Conservation (phyloP, 2,329 filamentous ascomycete species). For the Dothistroma septosporum region DNA sequence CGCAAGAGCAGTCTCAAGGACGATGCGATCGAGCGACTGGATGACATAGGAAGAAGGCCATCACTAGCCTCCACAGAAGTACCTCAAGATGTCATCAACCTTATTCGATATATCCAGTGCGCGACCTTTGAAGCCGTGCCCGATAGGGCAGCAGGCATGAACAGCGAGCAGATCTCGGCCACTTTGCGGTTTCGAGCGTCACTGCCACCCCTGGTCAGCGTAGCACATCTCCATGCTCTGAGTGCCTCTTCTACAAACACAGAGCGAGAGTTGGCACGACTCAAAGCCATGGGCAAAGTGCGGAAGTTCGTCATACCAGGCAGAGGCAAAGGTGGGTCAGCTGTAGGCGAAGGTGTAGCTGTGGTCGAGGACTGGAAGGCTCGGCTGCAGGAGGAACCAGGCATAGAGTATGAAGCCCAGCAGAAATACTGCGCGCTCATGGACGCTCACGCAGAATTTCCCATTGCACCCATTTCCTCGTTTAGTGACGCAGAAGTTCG, state of each 20-base stretch:
- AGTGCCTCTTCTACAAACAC: constrained; percentile 59
- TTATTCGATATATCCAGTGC: constrained; percentile 56
- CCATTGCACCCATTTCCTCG: constrained; percentile 38
- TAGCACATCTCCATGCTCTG: constrained; percentile 63
- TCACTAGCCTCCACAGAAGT: constrained; percentile 59
- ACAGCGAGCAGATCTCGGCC: constrained; percentile 59
- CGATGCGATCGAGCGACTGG: constrained; percentile 46
- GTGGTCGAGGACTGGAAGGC: constrained; percentile 54
- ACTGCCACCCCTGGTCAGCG: constrained; percentile 61
- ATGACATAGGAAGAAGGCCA: constrained; percentile 53
- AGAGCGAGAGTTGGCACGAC: constrained; percentile 63
- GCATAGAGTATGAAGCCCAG: constrained; percentile 40
- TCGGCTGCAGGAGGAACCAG: constrained; percentile 23
- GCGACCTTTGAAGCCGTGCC: constrained; percentile 64
- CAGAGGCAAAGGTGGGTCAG: constrained; percentile 53
- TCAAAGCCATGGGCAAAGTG: constrained; percentile 55
- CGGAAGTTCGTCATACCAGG: constrained; percentile 61
- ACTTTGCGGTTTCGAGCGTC: constrained; percentile 57
- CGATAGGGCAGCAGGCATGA: constrained; percentile 56
- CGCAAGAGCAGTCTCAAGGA: constrained; percentile 23
- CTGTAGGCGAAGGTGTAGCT: constrained; percentile 62
- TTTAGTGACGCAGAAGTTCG: constrained; percentile 51
- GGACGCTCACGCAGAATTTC: constrained; percentile 47
- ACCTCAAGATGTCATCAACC: constrained; percentile 50
- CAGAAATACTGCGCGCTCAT: constrained; percentile 53